These are phyloP conservation scores for Henningerozyma blattae DNA, from an alignment of 805 yeast genomes.

Conservation along the genomic window DNA sequence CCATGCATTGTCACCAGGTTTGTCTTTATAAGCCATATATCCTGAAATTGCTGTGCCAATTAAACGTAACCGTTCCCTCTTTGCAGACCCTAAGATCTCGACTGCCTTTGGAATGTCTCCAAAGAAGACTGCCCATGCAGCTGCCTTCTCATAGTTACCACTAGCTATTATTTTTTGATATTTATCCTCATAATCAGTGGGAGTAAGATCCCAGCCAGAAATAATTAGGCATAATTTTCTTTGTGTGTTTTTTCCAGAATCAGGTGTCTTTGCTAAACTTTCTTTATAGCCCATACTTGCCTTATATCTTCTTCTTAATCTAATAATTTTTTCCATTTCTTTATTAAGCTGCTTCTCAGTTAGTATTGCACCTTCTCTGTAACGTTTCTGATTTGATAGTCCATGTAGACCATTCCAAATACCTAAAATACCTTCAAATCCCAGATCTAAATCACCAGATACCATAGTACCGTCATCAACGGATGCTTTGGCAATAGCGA, in stretches of 20 bases:
- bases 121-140: conserved; percentile 95
- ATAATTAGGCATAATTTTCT: conserved; percentile 70
- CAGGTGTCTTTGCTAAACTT: conserved; percentile 11
- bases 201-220: conserved; percentile 83
- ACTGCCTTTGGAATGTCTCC: conserved; percentile 79
- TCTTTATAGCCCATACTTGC: conserved; percentile 12
- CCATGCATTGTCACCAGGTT: conserved; percentile 63
- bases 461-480: conserved; percentile 56
- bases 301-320: conserved; percentile 26
- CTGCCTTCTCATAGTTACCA: conserved; percentile 77
- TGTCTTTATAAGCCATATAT: conserved; percentile 36
- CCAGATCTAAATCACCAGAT: conserved; percentile 61
- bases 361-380: conserved; percentile 18
- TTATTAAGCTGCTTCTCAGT: conserved; percentile 23
- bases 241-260: conserved; percentile 38
- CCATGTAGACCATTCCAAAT: conserved; percentile 73
- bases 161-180: conserved; percentile 40
- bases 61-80: conserved; percentile 54
- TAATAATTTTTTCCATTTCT: conserved; percentile 28
- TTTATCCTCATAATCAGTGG: conserved; percentile 61
- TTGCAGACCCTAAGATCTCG: conserved; percentile 62
- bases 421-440: conserved; percentile 80
- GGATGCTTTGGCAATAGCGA: conserved; percentile 56
- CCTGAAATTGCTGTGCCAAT: conserved; percentile 95
- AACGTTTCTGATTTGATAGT: conserved; percentile 37